phyloP scores from a whole-genome alignment of 2,329 filamentous ascomycete genomes.

The Diaporthe aspalathi region DNA sequence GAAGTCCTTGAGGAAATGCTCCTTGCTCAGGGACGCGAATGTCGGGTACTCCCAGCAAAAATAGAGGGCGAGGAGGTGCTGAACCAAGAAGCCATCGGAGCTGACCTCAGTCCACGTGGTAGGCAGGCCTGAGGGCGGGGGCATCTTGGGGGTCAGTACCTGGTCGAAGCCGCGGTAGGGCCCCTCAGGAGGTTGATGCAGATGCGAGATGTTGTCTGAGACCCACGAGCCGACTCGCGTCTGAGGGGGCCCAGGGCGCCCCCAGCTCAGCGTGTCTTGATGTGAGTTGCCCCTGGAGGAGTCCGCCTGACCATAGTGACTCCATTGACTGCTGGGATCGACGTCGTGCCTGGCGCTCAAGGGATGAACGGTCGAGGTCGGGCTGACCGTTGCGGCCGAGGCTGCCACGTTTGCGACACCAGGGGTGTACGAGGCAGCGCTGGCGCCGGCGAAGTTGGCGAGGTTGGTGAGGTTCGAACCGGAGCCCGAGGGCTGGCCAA shows the following conservation, averaged over 20 bases:
- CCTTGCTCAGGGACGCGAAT: slow-evolving; percentile 77
- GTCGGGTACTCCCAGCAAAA: slow-evolving; percentile 84
- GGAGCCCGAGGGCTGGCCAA: slow-evolving; percentile 47
- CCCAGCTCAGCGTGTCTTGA: slow-evolving; percentile 61
- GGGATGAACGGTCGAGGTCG: slow-evolving; percentile 47
- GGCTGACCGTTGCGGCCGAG: slow-evolving; percentile 44
- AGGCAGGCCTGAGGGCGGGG: slow-evolving; percentile 56
- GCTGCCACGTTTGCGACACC: neutral
- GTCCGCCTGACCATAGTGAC: slow-evolving; percentile 54
- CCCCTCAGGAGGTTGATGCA: slow-evolving; percentile 32
- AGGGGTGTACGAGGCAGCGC: slow-evolving; percentile 45
- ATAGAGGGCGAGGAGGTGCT: slow-evolving; percentile 74
- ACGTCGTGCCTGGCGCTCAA: slow-evolving; percentile 52
- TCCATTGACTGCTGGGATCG: slow-evolving; percentile 61
- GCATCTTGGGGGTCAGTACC: slow-evolving; percentile 59
- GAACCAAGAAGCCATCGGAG: slow-evolving; percentile 66
- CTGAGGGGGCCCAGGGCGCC: slow-evolving; percentile 53
- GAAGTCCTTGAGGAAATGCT: slow-evolving; percentile 77
- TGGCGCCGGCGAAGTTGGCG: slow-evolving; percentile 46
- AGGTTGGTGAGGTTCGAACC: slow-evolving; percentile 45
- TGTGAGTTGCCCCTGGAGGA: slow-evolving; percentile 61
- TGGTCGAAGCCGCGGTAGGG: slow-evolving; percentile 59
- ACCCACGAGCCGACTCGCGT: slow-evolving; percentile 64
- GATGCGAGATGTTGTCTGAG: slow-evolving; percentile 47
- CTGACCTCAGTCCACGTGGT: slow-evolving; percentile 72